Evolutionary conservation across 2,329 filamentous ascomycete species (phyloP).

Genomic region (Aureobasidium pullulans): DNA sequence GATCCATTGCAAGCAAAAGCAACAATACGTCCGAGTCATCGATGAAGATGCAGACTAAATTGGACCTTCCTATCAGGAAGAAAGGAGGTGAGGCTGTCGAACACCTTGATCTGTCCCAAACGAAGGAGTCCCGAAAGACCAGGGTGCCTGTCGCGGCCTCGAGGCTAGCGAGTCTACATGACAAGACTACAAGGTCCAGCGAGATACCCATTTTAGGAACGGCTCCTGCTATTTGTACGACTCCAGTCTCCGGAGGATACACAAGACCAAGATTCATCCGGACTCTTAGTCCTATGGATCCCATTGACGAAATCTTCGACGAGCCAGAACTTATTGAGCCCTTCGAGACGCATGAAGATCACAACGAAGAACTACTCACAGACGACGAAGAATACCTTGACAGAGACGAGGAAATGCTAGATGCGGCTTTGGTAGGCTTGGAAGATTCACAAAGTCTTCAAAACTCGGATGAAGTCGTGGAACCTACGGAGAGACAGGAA

Average conservation of each 20-base stretch:
- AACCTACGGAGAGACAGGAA: not conserved
- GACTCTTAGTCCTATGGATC: not conserved
- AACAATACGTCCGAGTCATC: conserved; percentile 14
- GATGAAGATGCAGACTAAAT: conserved; percentile 21
- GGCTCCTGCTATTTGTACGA: not conserved
- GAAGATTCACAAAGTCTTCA: conserved; percentile 15
- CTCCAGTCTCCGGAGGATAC: not conserved
- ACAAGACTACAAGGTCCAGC: not conserved
- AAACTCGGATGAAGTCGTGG: not conserved
- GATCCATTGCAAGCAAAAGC: conserved; percentile 20
- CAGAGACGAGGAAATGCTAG: conserved; percentile 17
- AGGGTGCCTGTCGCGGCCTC: not conserved
- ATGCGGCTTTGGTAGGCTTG: conserved; percentile 15
- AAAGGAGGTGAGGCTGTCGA: not conserved
- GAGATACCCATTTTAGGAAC: not conserved
- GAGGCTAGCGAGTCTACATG: not conserved
- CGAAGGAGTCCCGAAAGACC: not conserved
- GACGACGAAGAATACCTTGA: conserved; percentile 7
- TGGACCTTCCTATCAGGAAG: conserved; percentile 20
- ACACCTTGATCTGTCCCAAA: not conserved
- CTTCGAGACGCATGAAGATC: not conserved
- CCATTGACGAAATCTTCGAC: not conserved
- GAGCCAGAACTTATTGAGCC: not conserved
- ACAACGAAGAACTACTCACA: not conserved
- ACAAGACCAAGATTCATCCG: not conserved